Percentiles rank a stretch among this genome's conserved stretches.
phyloP scores from a whole-genome alignment of 176 grass and related monocot genomes.

The Carex pumila region DNA sequence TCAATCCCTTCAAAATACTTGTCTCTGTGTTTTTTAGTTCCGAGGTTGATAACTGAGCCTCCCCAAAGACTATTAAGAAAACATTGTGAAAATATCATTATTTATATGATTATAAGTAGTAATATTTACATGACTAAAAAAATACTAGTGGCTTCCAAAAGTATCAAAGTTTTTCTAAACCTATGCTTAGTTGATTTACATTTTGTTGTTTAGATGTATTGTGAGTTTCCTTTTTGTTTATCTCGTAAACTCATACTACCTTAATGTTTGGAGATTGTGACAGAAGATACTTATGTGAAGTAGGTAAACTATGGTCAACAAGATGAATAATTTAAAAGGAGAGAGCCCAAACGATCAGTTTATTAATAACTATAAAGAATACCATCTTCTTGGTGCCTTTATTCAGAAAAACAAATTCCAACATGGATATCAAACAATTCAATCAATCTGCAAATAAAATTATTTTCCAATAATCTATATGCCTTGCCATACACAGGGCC shows the following conservation, averaged over 20 bases:
- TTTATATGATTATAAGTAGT: neutral
- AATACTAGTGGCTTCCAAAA: neutral
- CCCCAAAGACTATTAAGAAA: slow-evolving; percentile 88
- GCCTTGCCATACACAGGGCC: neutral
- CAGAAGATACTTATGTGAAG: neutral
- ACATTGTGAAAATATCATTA: neutral
- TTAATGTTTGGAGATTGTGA: neutral
- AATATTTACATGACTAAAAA: neutral
- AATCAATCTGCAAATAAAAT: neutral
- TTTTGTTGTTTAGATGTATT: neutral
- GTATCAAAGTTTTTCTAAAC: neutral
- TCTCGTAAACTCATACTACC: neutral
- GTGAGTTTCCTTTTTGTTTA: neutral
- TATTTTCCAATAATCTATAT: neutral
- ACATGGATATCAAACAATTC: neutral
- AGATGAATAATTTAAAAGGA: slow-evolving; percentile 1
- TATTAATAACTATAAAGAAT: neutral
- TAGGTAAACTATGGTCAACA: neutral
- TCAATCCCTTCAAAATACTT: slow-evolving; percentile 85
- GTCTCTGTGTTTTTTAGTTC: slow-evolving; percentile 89
- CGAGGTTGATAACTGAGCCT: slow-evolving; percentile 76
- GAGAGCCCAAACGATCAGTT: neutral
- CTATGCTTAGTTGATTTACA: neutral
- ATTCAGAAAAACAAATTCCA: neutral
- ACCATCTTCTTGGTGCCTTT: neutral